Conservation (phyloP, 805 yeast species). For the Pichia manshurica region DNA sequence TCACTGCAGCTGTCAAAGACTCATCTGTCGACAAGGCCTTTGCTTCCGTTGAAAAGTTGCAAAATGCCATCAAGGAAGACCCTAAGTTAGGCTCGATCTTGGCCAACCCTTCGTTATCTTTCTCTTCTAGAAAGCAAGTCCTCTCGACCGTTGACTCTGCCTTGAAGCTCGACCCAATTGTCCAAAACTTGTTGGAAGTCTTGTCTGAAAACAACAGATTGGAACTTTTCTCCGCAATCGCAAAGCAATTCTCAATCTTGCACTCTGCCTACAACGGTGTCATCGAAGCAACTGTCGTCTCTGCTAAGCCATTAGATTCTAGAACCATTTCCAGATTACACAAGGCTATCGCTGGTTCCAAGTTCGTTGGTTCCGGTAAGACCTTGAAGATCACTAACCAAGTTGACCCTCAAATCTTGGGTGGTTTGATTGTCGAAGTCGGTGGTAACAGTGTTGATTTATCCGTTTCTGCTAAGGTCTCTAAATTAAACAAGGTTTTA, state of each 20-base stretch:
- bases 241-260: conserved; percentile 66
- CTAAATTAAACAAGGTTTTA: conserved; percentile 84
- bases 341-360: conserved; percentile 68
- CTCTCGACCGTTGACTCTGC: conserved; percentile 51
- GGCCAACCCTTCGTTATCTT: conserved; percentile 77
- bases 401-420: conserved; percentile 85
- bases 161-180: conserved; percentile 56
- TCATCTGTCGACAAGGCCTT: conserved; percentile 66
- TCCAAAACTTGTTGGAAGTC: conserved; percentile 73
- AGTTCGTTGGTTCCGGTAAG: conserved; percentile 80
- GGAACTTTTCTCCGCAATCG: conserved; percentile 56
- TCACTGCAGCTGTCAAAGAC: conserved; percentile 82
- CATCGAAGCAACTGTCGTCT: conserved; percentile 88
- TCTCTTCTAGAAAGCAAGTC: conserved; percentile 66
- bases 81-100: conserved; percentile 56
- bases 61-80: conserved; percentile 54
- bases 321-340: conserved; percentile 74
- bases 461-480: conserved; percentile 76
- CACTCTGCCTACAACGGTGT: conserved; percentile 87
- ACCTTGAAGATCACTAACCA: conserved; percentile 76
- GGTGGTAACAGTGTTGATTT: conserved; percentile 96
- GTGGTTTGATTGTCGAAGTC: conserved; percentile 93
- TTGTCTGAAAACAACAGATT: conserved; percentile 95
- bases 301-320: conserved; percentile 78
- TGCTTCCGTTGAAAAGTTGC: conserved; percentile 56